Evolutionary conservation across 1,139 yeast species (phyloP).

Genomic region (Saccharomycopsis phalli): DNA sequence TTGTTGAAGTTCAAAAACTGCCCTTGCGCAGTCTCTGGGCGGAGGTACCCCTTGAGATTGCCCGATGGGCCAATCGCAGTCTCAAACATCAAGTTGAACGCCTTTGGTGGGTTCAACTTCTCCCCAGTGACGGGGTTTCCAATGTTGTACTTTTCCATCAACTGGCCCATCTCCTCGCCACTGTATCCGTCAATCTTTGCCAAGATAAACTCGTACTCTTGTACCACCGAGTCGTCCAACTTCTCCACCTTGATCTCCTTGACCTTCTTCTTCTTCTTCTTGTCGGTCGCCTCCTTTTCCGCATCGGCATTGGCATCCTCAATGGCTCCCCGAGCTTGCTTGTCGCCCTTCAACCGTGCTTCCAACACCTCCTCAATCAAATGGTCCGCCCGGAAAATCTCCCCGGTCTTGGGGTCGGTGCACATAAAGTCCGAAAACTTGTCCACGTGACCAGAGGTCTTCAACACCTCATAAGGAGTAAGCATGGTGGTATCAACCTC

Average conservation of each 20-base stretch:
- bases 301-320: conserved; percentile 47
- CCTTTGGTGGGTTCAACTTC: conserved; percentile 78
- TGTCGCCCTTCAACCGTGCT: conserved; percentile 91
- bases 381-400: conserved; percentile 97
- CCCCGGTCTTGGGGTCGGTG: conserved; percentile 90
- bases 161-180: conserved; percentile 84
- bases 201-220: conserved; percentile 75
- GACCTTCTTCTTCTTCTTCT: conserved; percentile 93
- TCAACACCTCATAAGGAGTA: conserved; percentile 94
- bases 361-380: conserved; percentile 96
- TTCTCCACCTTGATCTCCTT: conserved; percentile 72
- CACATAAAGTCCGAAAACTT: conserved; percentile 99
- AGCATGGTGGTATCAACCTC: conserved; percentile 98
- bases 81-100: conserved; percentile 97
- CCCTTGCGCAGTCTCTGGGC: conserved; percentile 99
- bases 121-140: conserved; percentile 89
- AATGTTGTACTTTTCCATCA: conserved; percentile 73
- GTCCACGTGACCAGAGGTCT: conserved; percentile 98
- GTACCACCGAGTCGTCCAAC: conserved; percentile 69
- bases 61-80: conserved; percentile 99
- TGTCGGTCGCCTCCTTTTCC: conserved; percentile 58
- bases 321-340: conserved; percentile 80
- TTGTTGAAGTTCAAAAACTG: conserved; percentile 94
- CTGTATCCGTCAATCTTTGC: conserved; percentile 95
- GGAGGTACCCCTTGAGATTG: conserved; percentile 83